Percentiles rank a stretch among this genome's conserved stretches.
These are phyloP conservation scores for Schoenoplectus tabernaemontani DNA, from an alignment of 202 grass and related monocot species.

Conservation along the genomic window DNA sequence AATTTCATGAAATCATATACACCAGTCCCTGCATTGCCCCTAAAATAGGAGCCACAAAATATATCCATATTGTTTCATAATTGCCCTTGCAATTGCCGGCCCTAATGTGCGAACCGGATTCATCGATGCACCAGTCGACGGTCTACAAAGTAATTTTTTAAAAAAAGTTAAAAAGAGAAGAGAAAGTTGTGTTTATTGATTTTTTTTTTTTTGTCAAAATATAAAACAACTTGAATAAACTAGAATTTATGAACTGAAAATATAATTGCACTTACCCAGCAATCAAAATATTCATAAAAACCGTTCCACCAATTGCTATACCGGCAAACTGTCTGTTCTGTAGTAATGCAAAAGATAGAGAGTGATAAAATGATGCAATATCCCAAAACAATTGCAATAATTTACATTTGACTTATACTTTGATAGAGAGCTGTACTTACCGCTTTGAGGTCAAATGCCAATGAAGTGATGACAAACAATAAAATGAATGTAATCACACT, in stretches of 20 bases:
- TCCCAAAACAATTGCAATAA: background rate
- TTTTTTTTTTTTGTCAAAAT: background rate
- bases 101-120: conserved; percentile 46
- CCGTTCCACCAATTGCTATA: conserved; percentile 13
- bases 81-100: conserved; percentile 37
- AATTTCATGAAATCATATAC: conserved; percentile 31
- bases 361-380: background rate
- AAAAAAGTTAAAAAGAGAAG: background rate
- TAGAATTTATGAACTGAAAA: background rate
- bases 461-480: conserved; percentile 45
- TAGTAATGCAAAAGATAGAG: background rate
- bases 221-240: background rate
- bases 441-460: no score
- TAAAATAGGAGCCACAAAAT: conserved; percentile 25
- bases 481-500: conserved; percentile 48
- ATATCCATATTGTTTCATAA: conserved; percentile 45
- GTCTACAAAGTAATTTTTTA: conserved; percentile 20
- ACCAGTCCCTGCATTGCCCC: conserved; percentile 33
- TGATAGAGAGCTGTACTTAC: no score
- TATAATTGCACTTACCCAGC: conserved; percentile 5
- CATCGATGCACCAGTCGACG: conserved; percentile 47
- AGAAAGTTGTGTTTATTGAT: background rate
- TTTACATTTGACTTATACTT: no score
- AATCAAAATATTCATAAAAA: conserved; percentile 26
- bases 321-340: conserved; percentile 5